phyloP scores from a whole-genome alignment of 192 early-diverging fungal genomes.

The Entophlyctis helioformis region DNA sequence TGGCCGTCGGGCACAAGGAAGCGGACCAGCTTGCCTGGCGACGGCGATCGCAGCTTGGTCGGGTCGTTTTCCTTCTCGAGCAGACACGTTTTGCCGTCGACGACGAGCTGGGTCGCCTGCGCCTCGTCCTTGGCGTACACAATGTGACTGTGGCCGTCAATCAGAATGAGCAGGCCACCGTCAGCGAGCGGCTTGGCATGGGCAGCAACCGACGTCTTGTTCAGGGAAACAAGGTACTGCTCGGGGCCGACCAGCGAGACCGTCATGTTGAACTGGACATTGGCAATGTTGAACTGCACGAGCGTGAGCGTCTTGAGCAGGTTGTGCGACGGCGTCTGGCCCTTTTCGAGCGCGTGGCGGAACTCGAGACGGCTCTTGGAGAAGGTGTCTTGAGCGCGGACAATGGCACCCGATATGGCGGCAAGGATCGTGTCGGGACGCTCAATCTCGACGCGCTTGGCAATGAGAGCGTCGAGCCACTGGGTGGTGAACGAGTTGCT shows the following conservation, averaged over 20 bases:
- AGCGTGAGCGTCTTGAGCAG: slow-evolving; percentile 59
- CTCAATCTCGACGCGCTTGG: slow-evolving; percentile 74
- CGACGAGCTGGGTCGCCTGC: slow-evolving; percentile 72
- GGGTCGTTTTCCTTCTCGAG: slow-evolving; percentile 97
- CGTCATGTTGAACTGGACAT: slow-evolving; percentile 82
- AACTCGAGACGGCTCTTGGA: slow-evolving; percentile 59
- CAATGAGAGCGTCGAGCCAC: slow-evolving; percentile 92
- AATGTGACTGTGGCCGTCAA: slow-evolving; percentile 85
- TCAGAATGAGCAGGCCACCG: slow-evolving; percentile 78
- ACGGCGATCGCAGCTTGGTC: slow-evolving; percentile 88
- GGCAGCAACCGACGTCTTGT: slow-evolving; percentile 71
- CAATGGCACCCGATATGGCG: slow-evolving; percentile 85
- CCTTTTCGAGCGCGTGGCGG: slow-evolving; percentile 76
- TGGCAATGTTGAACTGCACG: slow-evolving; percentile 89
- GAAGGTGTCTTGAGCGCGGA: slow-evolving; percentile 65
- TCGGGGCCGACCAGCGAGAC: slow-evolving; percentile 71
- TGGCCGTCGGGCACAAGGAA: slow-evolving; percentile 86
- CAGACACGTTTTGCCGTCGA: slow-evolving; percentile 84
- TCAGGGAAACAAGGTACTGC: slow-evolving; percentile 66
- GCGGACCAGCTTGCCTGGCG: slow-evolving; percentile 92
- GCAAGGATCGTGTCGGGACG: slow-evolving; percentile 82
- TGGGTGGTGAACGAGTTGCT: slow-evolving; percentile 87
- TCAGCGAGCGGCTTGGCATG: slow-evolving; percentile 80
- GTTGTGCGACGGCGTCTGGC: slow-evolving; percentile 73
- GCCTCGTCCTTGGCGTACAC: slow-evolving; percentile 86